These are phyloP conservation scores for Poa pratensis DNA, from an alignment of 176 grass and related monocot species.

Conservation along the genomic window DNA sequence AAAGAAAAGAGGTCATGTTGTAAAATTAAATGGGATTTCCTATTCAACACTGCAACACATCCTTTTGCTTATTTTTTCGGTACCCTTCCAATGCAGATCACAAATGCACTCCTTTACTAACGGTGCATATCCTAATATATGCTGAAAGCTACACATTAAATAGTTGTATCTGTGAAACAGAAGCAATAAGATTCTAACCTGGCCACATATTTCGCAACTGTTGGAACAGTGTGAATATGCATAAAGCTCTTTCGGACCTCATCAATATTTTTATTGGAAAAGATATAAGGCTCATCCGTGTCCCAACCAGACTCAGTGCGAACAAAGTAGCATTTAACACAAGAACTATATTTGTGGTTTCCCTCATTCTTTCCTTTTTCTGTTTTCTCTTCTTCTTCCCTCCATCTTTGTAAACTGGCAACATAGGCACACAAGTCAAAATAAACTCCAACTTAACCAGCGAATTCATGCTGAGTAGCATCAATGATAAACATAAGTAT, in stretches of 20 bases:
- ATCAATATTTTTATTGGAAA: constrained; percentile 37
- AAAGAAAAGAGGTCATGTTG: too few species aligned
- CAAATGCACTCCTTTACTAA: neutral
- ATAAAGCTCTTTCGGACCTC: constrained; percentile 66
- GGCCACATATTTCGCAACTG: constrained; percentile 59
- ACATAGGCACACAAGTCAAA: neutral
- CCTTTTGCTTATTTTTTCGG: too few species aligned
- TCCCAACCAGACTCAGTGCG: constrained; percentile 63
- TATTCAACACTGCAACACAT: too few species aligned
- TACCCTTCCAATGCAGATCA: too few species aligned
- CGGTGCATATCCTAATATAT: neutral
- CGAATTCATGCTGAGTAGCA: too few species aligned
- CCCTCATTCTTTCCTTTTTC: constrained; percentile 1
- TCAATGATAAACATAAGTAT: neutral
- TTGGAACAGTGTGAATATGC: constrained; percentile 60
- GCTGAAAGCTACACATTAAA: neutral
- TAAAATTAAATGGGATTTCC: too few species aligned
- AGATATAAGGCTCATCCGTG: constrained; percentile 43
- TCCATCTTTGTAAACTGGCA: constrained; percentile 77
- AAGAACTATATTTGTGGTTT: constrained; percentile 51
- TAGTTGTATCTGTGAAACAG: neutral
- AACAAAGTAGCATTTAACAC: constrained; percentile 81
- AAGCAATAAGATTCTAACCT: too few species aligned
- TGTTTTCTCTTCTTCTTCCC: too few species aligned
- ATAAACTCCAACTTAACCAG: neutral